Evolutionary conservation across 2,329 filamentous ascomycete species (phyloP).

Genomic region (Penicillium verrucosum): DNA sequence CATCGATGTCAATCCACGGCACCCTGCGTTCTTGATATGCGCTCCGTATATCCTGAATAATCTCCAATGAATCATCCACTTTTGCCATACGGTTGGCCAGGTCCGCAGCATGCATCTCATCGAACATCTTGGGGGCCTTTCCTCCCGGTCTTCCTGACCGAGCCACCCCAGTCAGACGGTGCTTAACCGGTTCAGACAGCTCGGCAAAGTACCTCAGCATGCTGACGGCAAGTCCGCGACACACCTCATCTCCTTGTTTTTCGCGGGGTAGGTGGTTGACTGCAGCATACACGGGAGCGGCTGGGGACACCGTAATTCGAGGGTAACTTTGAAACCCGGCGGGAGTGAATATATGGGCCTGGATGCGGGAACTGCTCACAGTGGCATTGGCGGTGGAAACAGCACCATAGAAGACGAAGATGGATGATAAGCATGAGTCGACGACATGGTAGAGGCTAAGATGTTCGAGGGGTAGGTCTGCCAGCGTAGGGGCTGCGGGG

Average conservation of each 20-base stretch:
- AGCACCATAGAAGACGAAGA: conserved; percentile 88
- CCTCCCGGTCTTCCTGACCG: conserved; percentile 55
- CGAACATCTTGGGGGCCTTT: conserved; percentile 69
- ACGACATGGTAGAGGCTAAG: conserved; percentile 85
- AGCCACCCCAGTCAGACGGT: conserved; percentile 58
- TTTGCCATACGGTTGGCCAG: conserved; percentile 79
- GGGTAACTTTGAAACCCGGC: conserved; percentile 87
- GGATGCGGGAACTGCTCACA: conserved; percentile 86
- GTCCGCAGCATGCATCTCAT: conserved; percentile 89
- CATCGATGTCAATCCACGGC: conserved; percentile 81
- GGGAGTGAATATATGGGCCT: conserved; percentile 86
- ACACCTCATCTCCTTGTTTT: conserved; percentile 92
- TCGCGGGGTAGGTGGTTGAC: conserved; percentile 88
- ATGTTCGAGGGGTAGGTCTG: conserved; percentile 71
- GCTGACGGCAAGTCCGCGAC: conserved; percentile 84
- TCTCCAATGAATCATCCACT: conserved; percentile 71
- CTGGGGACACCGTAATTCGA: conserved; percentile 88
- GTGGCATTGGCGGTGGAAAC: conserved; percentile 85
- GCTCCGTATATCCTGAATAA: conserved; percentile 69
- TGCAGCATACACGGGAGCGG: conserved; percentile 83
- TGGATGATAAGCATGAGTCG: conserved; percentile 74
- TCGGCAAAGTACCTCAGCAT: conserved; percentile 93
- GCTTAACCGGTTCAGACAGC: conserved; percentile 72
- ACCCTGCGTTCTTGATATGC: conserved; percentile 78
- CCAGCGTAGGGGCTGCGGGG: conserved; percentile 68